Evolutionary conservation across 2,329 filamentous ascomycete genomes (phyloP).

Genomic region (Nothophoma quercina): DNA sequence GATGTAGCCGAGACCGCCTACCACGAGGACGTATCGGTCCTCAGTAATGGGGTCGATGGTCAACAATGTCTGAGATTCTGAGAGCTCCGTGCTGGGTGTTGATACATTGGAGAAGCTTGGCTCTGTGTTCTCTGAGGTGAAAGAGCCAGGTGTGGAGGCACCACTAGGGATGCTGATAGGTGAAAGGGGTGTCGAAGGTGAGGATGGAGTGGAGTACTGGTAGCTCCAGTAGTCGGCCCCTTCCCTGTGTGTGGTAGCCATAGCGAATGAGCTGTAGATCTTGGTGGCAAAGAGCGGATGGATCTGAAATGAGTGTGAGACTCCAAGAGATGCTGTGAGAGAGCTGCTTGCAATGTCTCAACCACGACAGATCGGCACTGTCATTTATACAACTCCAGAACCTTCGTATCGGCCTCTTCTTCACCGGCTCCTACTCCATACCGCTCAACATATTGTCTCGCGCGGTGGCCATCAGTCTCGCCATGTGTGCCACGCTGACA

Average conservation of each 20-base stretch:
- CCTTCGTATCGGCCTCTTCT: background rate
- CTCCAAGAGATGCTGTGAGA: background rate
- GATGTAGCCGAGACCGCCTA: slow-evolving; percentile 60
- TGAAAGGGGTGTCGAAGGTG: background rate
- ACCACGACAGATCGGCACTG: background rate
- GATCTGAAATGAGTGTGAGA: background rate
- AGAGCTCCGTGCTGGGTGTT: slow-evolving; percentile 3
- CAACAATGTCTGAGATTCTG: background rate
- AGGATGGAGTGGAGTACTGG: background rate
- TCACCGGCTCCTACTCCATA: background rate
- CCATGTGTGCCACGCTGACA: background rate
- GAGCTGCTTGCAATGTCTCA: background rate
- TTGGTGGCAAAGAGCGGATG: background rate
- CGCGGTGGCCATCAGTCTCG: background rate
- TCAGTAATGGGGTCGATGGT: background rate
- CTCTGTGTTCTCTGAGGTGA: background rate
- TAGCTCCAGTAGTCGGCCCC: slow-evolving; percentile 1
- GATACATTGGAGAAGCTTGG: background rate
- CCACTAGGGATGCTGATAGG: background rate
- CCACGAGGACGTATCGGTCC: slow-evolving; percentile 19
- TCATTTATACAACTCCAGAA: background rate
- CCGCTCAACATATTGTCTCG: background rate
- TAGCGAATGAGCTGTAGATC: background rate
- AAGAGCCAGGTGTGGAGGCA: slow-evolving; percentile 1
- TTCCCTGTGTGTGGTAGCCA: background rate